phyloP scores from a whole-genome alignment of 768 basidiomycete genomes.

The Podaxis pistillaris region DNA sequence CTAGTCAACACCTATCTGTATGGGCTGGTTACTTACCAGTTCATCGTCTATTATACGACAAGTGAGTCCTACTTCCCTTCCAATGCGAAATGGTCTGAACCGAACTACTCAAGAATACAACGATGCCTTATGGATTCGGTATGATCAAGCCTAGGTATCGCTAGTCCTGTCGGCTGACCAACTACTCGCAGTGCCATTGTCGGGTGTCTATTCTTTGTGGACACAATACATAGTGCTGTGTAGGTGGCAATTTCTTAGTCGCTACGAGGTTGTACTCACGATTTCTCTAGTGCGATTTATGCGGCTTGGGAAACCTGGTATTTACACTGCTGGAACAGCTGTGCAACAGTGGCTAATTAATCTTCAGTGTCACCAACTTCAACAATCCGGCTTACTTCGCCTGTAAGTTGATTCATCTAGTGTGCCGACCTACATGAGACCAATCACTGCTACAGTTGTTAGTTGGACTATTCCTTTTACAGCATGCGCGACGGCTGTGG shows the following conservation, averaged over 20 bases:
- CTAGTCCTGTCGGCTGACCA: neutral
- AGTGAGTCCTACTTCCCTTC: slow-evolving; percentile 13
- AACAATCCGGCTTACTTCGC: slow-evolving; percentile 13
- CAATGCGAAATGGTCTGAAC: neutral
- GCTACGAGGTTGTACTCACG: neutral
- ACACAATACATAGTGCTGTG: slow-evolving; percentile 23
- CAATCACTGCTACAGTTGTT: slow-evolving; percentile 26
- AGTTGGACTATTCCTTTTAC: slow-evolving; percentile 42
- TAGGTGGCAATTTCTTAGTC: slow-evolving; percentile 18
- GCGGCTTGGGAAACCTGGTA: slow-evolving; percentile 15
- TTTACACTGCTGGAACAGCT: neutral
- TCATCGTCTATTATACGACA: slow-evolving; percentile 17
- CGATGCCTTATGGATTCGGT: slow-evolving; percentile 21
- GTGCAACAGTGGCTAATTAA: neutral
- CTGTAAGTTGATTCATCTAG: slow-evolving; percentile 1
- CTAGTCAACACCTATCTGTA: slow-evolving; percentile 26
- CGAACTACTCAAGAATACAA: slow-evolving; percentile 17
- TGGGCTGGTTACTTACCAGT: slow-evolving; percentile 23
- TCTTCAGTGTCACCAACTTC: slow-evolving; percentile 18
- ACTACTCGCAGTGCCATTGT: slow-evolving; percentile 11
- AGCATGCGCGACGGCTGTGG: slow-evolving; percentile 35
- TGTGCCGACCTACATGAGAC: slow-evolving; percentile 2
- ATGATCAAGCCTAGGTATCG: neutral
- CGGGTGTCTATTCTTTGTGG: slow-evolving; percentile 15
- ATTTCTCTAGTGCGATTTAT: slow-evolving; percentile 25